These are phyloP conservation scores for Nitzschia palea DNA, from an alignment of 108 stramenopile species.

Conservation along the genomic window DNA sequence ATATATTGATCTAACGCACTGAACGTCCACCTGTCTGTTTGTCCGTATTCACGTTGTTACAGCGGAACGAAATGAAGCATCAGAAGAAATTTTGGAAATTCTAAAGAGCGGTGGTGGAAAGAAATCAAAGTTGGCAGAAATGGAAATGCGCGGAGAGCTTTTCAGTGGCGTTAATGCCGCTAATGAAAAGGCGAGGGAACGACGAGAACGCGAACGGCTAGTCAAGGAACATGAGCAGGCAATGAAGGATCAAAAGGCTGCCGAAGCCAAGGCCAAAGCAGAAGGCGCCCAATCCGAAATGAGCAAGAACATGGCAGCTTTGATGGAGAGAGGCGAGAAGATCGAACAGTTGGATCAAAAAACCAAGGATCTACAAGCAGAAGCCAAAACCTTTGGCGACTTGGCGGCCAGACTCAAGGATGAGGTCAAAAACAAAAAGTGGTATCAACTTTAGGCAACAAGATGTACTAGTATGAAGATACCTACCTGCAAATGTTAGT, in stretches of 20 bases:
- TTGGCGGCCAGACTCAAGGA: conserved; percentile 44
- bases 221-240: conserved; percentile 32
- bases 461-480: too few relatives aligned
- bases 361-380: conserved; percentile 34
- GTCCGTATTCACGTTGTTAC: too few relatives aligned
- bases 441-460: conserved; percentile 47
- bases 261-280: conserved; percentile 32
- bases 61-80: conserved; percentile 29
- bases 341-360: conserved; percentile 40
- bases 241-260: conserved; percentile 21
- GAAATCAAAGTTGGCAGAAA: conserved; percentile 20
- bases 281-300: conserved; percentile 37
- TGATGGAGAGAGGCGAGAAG: conserved; percentile 47
- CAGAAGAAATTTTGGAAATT: conserved; percentile 16
- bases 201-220: conserved; percentile 24
- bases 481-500: too few relatives aligned
- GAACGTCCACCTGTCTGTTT: too few relatives aligned
- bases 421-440: conserved; percentile 39
- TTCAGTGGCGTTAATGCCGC: conserved; percentile 39
- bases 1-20: too few relatives aligned
- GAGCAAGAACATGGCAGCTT: conserved; percentile 39
- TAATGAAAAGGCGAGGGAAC: conserved; percentile 9
- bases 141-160: conserved; percentile 32
- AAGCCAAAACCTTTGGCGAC: conserved; percentile 31
- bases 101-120: conserved; percentile 22